Evolutionary conservation across 2,329 filamentous ascomycete species (phyloP).

Genomic region (Emmonsiellopsis sp.): DNA sequence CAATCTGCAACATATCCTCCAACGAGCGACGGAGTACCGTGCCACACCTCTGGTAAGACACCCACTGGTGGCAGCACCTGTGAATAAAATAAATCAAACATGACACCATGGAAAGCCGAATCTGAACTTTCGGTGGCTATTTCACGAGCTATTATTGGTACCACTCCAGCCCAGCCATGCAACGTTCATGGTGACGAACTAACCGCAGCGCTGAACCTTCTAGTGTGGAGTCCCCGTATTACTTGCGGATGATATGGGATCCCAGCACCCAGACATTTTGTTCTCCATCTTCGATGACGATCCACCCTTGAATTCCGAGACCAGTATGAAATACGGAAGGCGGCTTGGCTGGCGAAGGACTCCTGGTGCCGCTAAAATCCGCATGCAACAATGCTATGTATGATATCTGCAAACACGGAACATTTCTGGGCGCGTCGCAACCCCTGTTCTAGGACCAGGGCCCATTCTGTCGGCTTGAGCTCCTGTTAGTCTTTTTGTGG

Average conservation of each 20-base stretch:
- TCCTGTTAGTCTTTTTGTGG: background rate
- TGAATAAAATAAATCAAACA: background rate
- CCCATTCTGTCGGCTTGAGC: background rate
- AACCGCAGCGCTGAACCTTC: background rate
- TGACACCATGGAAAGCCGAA: background rate
- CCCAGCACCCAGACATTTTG: background rate
- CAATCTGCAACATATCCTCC: background rate
- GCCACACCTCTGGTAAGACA: slow-evolving; percentile 1
- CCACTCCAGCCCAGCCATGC: background rate
- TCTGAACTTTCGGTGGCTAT: background rate
- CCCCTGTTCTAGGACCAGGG: slow-evolving; percentile 1
- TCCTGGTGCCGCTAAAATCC: background rate
- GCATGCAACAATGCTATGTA: slow-evolving; percentile 1
- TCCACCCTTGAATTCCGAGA: slow-evolving; percentile 3
- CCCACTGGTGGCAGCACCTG: background rate
- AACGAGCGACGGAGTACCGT: background rate
- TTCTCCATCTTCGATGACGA: background rate
- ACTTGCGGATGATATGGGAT: background rate
- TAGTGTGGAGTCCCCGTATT: background rate
- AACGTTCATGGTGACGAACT: background rate
- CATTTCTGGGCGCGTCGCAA: slow-evolving; percentile 1
- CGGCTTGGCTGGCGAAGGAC: background rate
- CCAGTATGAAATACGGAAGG: background rate
- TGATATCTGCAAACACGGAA: slow-evolving; percentile 2
- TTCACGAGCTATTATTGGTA: background rate